Base-by-base conservation (phyloP, 2,329 filamentous ascomycete genomes). In the Trichoderma koningii region DNA sequence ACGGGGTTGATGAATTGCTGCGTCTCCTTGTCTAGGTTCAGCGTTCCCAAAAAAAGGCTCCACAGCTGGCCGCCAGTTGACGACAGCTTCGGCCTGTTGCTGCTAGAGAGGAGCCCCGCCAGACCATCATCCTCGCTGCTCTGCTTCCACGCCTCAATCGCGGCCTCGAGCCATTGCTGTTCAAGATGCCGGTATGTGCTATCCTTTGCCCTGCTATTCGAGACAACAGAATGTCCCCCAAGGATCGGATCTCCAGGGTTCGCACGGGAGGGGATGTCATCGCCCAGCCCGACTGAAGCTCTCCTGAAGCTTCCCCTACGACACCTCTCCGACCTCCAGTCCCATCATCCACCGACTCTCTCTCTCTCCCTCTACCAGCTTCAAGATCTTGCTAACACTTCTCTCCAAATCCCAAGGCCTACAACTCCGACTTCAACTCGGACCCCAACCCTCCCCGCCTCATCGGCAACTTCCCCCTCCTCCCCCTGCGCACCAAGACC, bases 381-480 rank as follows among this genome's bases (percentile, higher is more conserved):
- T 52, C 26, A 30, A 51, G 55, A 63, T 61, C 30, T 9, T 68
- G 66, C 69, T 38, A 38, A 38, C 34, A 38, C 3, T 1, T 12
- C 7, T 12, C 9, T 7, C 2, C 9, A 2, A 10, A 2, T 12
- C 3, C 28, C 2, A 38, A 96, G 92, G 94, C 94, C 80, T 98
- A 97, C 85, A 96, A 98, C 85, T 96, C 92, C 78, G 91, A 97
- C 85, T 97, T 97, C 87, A 89, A 89, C 87, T 89, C 78, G 81
- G 94, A 87, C 86, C 92, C 85, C 83, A 89, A 82, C 70, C 75
- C 78, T 68, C 83, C 82, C 47, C 83, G 82, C 64, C 79, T 84
- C 70, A 80, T 89, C 83, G 93, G 94, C 77, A 98, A 97, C 86
- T 93, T 98, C 76, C 93, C 94, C 23, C 88, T 98, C 71, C 89